Base-by-base conservation (phyloP, 2,329 filamentous ascomycete species). In the Fusarium decemcellulare region DNA sequence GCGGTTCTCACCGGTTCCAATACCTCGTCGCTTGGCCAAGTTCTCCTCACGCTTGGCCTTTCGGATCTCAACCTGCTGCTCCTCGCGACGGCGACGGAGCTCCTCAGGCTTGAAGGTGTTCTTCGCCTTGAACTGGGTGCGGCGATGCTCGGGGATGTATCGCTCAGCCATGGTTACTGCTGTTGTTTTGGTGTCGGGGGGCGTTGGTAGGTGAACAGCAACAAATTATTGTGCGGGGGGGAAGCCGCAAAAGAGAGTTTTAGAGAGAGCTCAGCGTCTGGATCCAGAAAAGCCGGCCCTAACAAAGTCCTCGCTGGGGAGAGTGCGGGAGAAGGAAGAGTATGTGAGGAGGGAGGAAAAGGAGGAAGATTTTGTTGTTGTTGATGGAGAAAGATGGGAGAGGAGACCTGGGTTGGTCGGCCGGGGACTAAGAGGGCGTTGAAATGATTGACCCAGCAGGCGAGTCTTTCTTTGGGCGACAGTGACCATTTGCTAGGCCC, bases 51-150 rank as follows among this genome's bases (percentile, higher is more conserved):
- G 92, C 90, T 98, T 98, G 72, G 95, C 93, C 86, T 97, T 97
- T 81, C 96, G 92, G 80, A 99, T 99, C 86, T 99, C 96, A 73
- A 99, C 96, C 86, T 98, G 96, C 84, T 98, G 95, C 85, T 99
- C 96, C 83, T 99, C 96, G 80, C 96, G 96, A 81, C 96, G 96
- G 79, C 96, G 95, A 81, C 96, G 94, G 73, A 99, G 92, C 87
- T 99, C 96, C 82, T 99, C 96, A 77, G 95, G 95, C 90, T 98
- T 98, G 89, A 99, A 98, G 78, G 94, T 94, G 84, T 93, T 95
- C 90, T 98, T 98, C 59, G 96, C 96, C 92, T 99, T 99, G 91
- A 97, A 99, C 86, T 97, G 95, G 73, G 94, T 98, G 81, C 96
- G 95, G 83, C 96, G 94, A 88, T 99, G 96, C 87, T 99, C 96